Conservation (phyloP, 371 early-diverging fungal genomes). For the Mucor mucedo region DNA sequence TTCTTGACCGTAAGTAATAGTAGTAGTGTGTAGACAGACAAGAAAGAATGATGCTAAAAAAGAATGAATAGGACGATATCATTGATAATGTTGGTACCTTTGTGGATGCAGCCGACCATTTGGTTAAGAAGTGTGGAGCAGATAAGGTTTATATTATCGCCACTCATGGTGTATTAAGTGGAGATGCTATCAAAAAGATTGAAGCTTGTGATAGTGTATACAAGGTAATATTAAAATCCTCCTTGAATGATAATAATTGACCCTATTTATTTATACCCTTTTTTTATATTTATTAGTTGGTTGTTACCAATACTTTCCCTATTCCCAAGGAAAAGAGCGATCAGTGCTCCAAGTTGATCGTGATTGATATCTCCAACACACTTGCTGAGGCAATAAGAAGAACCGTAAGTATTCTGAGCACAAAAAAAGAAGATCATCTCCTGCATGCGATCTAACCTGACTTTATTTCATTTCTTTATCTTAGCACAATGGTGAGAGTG, state of each 20-base stretch:
- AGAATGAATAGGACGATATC: conserved; percentile 78
- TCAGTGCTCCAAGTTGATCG: conserved; percentile 74
- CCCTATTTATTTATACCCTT: background rate
- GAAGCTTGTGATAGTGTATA: conserved; percentile 85
- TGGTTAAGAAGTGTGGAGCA: conserved; percentile 85
- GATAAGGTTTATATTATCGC: conserved; percentile 89
- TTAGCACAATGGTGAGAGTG: conserved; percentile 95
- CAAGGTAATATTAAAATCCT: conserved; percentile 57
- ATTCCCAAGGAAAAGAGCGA: conserved; percentile 77
- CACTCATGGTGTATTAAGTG: conserved; percentile 93
- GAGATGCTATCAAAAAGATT: conserved; percentile 83
- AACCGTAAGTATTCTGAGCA: conserved; percentile 55
- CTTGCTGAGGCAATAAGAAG: conserved; percentile 97
- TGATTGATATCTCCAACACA: conserved; percentile 90
- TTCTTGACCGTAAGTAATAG: conserved; percentile 78
- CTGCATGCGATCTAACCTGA: conserved; percentile 10
- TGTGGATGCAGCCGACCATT: conserved; percentile 89
- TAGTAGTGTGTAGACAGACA: too few species aligned
- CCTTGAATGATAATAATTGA: background rate
- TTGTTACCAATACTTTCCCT: conserved; percentile 95
- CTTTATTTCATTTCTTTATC: conserved; percentile 7
- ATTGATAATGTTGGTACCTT: conserved; percentile 88
- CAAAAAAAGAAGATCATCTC: background rate
- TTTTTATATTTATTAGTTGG: conserved; percentile 53
- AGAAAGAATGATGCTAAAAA: too few species aligned